These are phyloP conservation scores for Syzygium aqueum DNA, from an alignment of 345 rosid species.

Conservation along the genomic window DNA sequence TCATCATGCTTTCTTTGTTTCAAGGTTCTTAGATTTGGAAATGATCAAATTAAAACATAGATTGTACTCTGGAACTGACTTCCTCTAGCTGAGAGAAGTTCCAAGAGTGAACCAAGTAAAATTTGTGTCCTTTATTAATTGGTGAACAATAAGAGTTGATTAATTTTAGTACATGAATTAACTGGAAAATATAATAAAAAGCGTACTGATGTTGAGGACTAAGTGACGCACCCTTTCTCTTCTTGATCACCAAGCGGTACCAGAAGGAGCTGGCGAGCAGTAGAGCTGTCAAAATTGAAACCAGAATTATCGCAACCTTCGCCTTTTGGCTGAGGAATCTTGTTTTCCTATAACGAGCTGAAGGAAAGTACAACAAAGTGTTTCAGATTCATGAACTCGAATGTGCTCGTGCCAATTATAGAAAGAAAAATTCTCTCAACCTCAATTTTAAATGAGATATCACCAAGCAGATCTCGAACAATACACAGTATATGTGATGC, in stretches of 20 bases:
- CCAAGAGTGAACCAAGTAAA: neutral
- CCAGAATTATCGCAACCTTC: neutral
- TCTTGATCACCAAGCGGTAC: neutral
- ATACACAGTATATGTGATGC: neutral
- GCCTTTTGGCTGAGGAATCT: neutral
- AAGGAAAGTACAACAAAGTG: neutral
- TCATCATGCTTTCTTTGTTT: neutral
- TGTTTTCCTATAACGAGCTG: neutral
- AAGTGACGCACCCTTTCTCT: neutral
- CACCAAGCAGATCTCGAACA: accelerated
- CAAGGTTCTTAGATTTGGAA: neutral
- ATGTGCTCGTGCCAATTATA: neutral
- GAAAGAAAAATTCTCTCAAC: neutral
- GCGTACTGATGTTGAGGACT: neutral
- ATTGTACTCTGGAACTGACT: neutral
- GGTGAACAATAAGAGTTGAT: neutral
- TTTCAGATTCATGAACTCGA: neutral
- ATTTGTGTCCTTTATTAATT: neutral
- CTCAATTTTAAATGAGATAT: neutral
- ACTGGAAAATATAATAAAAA: neutral
- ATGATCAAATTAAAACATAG: neutral
- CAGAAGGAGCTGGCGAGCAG: neutral
- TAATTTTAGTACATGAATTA: neutral
- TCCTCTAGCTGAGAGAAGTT: neutral
- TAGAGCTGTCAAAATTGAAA: neutral